Evolutionary conservation across 108 stramenopile genomes (phyloP).

Genomic region (Nannochloropsis salina): DNA sequence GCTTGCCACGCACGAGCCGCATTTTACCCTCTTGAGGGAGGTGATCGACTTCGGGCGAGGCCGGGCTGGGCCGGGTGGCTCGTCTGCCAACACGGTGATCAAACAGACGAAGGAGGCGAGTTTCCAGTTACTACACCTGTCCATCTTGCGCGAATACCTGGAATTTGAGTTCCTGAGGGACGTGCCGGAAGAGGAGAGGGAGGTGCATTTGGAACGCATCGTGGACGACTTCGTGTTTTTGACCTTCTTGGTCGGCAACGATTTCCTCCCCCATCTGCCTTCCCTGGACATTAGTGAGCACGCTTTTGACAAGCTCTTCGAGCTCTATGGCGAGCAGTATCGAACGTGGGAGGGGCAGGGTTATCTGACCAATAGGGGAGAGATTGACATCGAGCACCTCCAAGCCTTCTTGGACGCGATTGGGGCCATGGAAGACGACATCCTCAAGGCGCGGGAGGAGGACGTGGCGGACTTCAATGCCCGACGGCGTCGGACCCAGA

Average conservation of each 20-base stretch:
- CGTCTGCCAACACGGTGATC: constrained; percentile 70
- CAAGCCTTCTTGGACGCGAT: constrained; percentile 79
- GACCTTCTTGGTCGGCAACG: constrained; percentile 96
- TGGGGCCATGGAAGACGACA: constrained; percentile 75
- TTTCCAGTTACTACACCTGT: constrained; percentile 93
- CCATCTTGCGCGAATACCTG: constrained; percentile 88
- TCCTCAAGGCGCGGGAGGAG: constrained; percentile 61
- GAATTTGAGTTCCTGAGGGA: constrained; percentile 68
- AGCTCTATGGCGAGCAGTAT: constrained; percentile 61
- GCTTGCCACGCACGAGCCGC: constrained; percentile 90
- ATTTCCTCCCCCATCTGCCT: constrained; percentile 93
- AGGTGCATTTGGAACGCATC: constrained; percentile 67
- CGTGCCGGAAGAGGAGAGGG: constrained; percentile 25
- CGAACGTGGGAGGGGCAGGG: constrained; percentile 57
- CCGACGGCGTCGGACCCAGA: constrained; percentile 72
- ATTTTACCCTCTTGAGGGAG: constrained; percentile 92
- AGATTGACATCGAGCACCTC: constrained; percentile 72
- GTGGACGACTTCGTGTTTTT: constrained; percentile 97
- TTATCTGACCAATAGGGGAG: constrained; percentile 76
- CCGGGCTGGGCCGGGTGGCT: neutral
- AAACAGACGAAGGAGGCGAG: constrained; percentile 88
- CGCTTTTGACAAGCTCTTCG: constrained; percentile 84
- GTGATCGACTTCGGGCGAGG: constrained; percentile 69
- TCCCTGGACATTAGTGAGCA: constrained; percentile 87
- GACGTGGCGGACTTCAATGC: constrained; percentile 67